phyloP scores from a whole-genome alignment of 1,284 basidiomycete species.

The Trichosporon inkin region DNA sequence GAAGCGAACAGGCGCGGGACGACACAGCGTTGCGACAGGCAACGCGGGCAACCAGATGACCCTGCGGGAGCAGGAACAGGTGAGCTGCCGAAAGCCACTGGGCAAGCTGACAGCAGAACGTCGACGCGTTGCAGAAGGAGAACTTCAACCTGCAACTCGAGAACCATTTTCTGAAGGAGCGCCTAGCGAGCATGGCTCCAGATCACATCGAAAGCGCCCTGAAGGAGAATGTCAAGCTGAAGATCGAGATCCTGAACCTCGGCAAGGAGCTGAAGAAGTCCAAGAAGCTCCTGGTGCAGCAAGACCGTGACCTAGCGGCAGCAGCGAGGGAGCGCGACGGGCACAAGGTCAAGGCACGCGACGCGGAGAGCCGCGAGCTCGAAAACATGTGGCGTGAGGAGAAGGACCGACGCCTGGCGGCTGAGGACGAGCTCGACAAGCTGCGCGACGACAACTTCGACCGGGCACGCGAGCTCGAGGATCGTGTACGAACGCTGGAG shows the following conservation, averaged over 20 bases:
- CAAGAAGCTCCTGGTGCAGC: constrained; percentile 79
- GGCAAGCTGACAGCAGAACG: constrained; percentile 59
- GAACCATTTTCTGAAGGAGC: constrained; percentile 87
- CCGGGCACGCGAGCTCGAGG: constrained; percentile 63
- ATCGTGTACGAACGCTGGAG: constrained; percentile 15
- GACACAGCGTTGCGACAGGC: constrained; percentile 45
- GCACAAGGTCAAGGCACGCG: constrained; percentile 29
- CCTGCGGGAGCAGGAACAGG: constrained; percentile 90
- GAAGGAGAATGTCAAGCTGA: constrained; percentile 90
- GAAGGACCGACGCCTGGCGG: constrained; percentile 34
- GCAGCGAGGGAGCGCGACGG: constrained; percentile 55
- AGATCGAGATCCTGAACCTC: constrained; percentile 84
- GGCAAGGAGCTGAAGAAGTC: constrained; percentile 89
- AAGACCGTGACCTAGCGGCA: constrained; percentile 72
- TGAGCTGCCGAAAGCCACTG: constrained; percentile 46
- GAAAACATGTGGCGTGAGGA: constrained; percentile 42
- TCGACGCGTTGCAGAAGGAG: constrained; percentile 89
- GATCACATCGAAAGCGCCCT: constrained; percentile 86
- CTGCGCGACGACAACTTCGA: constrained; percentile 62
- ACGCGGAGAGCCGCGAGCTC: constrained; percentile 28
- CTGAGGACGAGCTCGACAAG: constrained; percentile 30
- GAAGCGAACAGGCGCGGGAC: constrained; percentile 41
- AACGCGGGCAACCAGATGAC: constrained; percentile 56
- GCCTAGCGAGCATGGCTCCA: constrained; percentile 73
- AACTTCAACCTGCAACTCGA: constrained; percentile 92